These are phyloP conservation scores for Exophiala sp. DNA, from an alignment of 2,329 filamentous ascomycete species.

Conservation along the genomic window DNA sequence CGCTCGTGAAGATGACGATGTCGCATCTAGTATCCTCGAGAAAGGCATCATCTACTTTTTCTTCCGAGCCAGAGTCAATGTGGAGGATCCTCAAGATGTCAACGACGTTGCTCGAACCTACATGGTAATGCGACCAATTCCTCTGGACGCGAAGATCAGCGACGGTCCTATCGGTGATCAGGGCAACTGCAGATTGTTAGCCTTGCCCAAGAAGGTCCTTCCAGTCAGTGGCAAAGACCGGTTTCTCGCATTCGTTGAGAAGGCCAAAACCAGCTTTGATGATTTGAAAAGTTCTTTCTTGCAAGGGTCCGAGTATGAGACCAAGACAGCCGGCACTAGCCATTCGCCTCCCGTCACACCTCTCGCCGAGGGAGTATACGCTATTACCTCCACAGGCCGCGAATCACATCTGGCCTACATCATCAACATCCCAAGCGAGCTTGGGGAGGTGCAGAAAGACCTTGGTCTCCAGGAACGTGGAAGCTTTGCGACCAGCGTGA, in stretches of 20 bases:
- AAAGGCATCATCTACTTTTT: constrained; percentile 93
- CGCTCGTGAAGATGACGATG: constrained; percentile 45
- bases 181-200: constrained; percentile 66
- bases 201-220: constrained; percentile 79
- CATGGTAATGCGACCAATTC: constrained; percentile 73
- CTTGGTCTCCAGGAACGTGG: constrained; percentile 69
- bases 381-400: constrained; percentile 67
- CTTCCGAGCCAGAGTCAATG: constrained; percentile 70
- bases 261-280: constrained; percentile 61
- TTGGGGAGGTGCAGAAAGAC: constrained; percentile 70
- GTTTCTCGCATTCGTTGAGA: constrained; percentile 82
- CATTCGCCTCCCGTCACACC: constrained; percentile 67
- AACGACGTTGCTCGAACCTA: constrained; percentile 73
- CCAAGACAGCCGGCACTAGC: constrained; percentile 69
- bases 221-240: constrained; percentile 65
- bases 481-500: constrained; percentile 73
- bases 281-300: constrained; percentile 73
- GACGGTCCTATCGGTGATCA: constrained; percentile 54
- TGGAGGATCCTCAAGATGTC: constrained; percentile 65
- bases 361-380: constrained; percentile 82
- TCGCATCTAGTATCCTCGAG: constrained; percentile 67
- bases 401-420: constrained; percentile 77
- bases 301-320: constrained; percentile 64
- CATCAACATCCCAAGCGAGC: constrained; percentile 66
- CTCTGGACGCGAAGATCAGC: constrained; percentile 64